Conservation (phyloP, 176 grass and related monocot species). For the Zoysia pacifica region DNA sequence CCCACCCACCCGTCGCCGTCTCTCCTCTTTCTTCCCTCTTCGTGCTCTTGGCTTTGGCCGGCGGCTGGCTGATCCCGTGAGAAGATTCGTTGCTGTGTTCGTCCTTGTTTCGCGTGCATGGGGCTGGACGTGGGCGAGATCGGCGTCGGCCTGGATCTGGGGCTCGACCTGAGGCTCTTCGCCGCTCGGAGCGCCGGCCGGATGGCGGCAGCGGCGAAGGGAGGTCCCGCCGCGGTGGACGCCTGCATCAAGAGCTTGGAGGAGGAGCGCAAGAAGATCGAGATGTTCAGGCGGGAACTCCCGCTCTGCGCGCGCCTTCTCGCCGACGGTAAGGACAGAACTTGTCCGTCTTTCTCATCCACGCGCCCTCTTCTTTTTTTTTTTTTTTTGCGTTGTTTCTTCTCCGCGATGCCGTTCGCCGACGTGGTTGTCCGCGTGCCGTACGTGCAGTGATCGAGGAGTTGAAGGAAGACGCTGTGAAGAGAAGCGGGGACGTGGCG, state of each 20-base stretch:
- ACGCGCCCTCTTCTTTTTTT: too few species aligned
- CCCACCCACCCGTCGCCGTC: conserved; percentile 21
- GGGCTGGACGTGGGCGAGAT: conserved; percentile 61
- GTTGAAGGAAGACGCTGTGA: conserved; percentile 62
- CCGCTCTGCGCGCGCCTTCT: conserved; percentile 72
- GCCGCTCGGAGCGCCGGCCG: conserved; percentile 46
- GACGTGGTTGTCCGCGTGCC: background rate
- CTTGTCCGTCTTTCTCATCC: too few species aligned
- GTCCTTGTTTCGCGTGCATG: conserved; percentile 13
- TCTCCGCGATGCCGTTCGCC: background rate
- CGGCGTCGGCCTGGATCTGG: conserved; percentile 55
- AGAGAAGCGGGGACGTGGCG: conserved; percentile 34
- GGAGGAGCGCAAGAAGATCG: conserved; percentile 75
- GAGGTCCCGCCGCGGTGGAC: conserved; percentile 47
- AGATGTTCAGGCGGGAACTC: conserved; percentile 84
- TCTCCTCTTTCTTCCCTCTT: background rate
- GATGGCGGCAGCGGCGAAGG: conserved; percentile 31
- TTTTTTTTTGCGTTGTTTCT: background rate
- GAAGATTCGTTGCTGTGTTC: conserved; percentile 21
- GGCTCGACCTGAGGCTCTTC: conserved; percentile 63
- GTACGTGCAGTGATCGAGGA: conserved; percentile 64
- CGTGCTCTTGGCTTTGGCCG: conserved; percentile 7
- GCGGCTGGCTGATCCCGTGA: background rate
- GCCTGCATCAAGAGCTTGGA: conserved; percentile 62
- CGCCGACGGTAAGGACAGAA: conserved; percentile 47